These are phyloP conservation scores for Talaromyces sp. DNA, from an alignment of 2,329 filamentous ascomycete genomes.

Conservation along the genomic window DNA sequence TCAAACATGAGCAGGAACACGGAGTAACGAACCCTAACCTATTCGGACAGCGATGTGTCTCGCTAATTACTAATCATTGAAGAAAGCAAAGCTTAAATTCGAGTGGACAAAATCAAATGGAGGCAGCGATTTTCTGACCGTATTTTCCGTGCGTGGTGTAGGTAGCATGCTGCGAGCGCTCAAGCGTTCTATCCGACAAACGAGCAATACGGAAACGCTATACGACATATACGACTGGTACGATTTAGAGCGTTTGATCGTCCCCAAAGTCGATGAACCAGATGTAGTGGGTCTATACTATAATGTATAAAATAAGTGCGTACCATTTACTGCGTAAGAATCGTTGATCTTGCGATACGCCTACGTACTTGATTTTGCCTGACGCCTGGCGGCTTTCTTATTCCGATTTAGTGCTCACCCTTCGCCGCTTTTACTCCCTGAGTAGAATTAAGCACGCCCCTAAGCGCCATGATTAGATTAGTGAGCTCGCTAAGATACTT, in stretches of 20 bases:
- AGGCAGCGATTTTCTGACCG: not conserved
- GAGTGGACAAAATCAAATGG: not conserved
- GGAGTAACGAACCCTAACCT: not conserved
- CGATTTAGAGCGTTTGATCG: not conserved
- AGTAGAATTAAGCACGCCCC: too few species aligned
- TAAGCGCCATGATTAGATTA: too few species aligned
- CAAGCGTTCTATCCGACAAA: not conserved
- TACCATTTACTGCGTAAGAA: not conserved
- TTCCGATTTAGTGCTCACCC: too few species aligned
- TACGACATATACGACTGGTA: not conserved
- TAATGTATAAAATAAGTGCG: not conserved
- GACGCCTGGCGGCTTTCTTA: too few species aligned
- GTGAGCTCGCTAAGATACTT: too few species aligned
- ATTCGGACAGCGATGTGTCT: not conserved
- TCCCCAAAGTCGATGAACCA: not conserved
- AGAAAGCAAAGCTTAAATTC: not conserved
- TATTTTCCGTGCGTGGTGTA: not conserved
- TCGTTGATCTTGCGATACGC: not conserved
- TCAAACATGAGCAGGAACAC: not conserved
- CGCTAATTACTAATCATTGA: not conserved
- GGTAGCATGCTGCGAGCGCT: not conserved
- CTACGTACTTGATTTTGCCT: too few species aligned
- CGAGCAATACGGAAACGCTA: not conserved
- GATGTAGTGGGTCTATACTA: not conserved
- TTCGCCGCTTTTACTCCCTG: too few species aligned